Conservation (phyloP, 2,329 filamentous ascomycete species). For the Bretziella fagacearum region DNA sequence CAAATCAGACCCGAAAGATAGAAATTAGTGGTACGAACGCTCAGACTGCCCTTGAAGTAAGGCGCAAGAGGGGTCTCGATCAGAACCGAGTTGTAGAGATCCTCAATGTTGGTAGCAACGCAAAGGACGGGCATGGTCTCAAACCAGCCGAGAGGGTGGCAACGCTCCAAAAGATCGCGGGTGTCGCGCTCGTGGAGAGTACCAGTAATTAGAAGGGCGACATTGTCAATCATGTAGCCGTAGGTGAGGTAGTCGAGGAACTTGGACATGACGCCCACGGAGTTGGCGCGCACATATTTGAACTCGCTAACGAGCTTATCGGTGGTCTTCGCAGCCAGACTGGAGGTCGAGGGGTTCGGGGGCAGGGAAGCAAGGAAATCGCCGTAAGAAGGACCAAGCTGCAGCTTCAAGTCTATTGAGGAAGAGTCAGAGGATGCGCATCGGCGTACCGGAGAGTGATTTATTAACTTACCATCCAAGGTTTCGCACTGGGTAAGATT, state of each 20-base stretch:
- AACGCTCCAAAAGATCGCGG: conserved; percentile 82
- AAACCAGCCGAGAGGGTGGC: conserved; percentile 95
- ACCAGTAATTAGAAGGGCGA: conserved; percentile 91
- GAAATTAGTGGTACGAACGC: conserved; percentile 22
- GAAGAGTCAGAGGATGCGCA: not conserved
- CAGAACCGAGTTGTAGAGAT: conserved; percentile 93
- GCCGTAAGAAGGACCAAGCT: conserved; percentile 90
- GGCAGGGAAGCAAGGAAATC: conserved; percentile 89
- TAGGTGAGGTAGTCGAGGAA: conserved; percentile 99
- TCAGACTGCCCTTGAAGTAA: conserved; percentile 94
- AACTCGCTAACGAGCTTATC: conserved; percentile 98
- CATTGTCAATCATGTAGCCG: conserved; percentile 99
- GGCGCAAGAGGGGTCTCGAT: conserved; percentile 91
- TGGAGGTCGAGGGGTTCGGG: conserved; percentile 90
- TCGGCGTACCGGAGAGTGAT: not conserved
- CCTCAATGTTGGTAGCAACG: conserved; percentile 95
- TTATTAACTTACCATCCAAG: conserved; percentile 56
- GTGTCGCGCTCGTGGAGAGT: conserved; percentile 96
- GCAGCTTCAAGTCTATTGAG: conserved; percentile 75
- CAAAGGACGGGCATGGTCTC: conserved; percentile 97
- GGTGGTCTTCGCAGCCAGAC: conserved; percentile 84
- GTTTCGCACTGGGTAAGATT: conserved; percentile 97
- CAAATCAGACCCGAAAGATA: not conserved
- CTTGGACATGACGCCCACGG: conserved; percentile 73
- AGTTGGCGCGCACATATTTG: conserved; percentile 86